phyloP scores from a whole-genome alignment of 2,329 filamentous ascomycete species.

The Aspergillus udagawae region DNA sequence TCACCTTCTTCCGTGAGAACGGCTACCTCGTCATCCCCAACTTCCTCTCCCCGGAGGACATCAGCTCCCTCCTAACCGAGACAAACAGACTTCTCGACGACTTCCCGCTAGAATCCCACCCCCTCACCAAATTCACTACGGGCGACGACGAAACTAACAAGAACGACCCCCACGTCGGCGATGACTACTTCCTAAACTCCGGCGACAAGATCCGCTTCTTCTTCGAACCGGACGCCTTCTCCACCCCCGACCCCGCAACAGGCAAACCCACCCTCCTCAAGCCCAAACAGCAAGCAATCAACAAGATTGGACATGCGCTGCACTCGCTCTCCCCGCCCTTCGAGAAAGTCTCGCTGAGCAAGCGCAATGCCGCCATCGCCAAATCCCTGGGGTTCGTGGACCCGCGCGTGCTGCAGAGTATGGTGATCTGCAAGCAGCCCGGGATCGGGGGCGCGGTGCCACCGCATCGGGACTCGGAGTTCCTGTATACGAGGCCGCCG shows the following conservation, averaged over 20 bases:
- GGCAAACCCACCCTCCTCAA: slow-evolving; percentile 61
- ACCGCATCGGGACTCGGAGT: slow-evolving; percentile 87
- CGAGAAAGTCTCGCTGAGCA: slow-evolving; percentile 45
- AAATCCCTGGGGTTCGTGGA: slow-evolving; percentile 68
- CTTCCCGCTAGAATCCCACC: slow-evolving; percentile 78
- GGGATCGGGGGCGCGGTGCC: slow-evolving; percentile 91
- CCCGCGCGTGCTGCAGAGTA: slow-evolving; percentile 79
- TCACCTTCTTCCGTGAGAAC: slow-evolving; percentile 70
- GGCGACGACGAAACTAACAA: slow-evolving; percentile 61
- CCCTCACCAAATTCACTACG: slow-evolving; percentile 90
- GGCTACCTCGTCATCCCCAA: slow-evolving; percentile 86
- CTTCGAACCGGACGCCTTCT: slow-evolving; percentile 91
- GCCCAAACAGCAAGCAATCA: slow-evolving; percentile 80
- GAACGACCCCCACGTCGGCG: slow-evolving; percentile 68
- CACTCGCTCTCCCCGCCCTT: slow-evolving; percentile 68
- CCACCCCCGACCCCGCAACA: slow-evolving; percentile 37
- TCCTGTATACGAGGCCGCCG: slow-evolving; percentile 84
- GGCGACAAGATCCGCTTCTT: slow-evolving; percentile 95
- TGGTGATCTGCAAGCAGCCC: slow-evolving; percentile 98
- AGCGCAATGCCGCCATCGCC: slow-evolving; percentile 61
- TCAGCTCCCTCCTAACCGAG: slow-evolving; percentile 66
- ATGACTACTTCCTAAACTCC: slow-evolving; percentile 87
- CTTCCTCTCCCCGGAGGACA: slow-evolving; percentile 64
- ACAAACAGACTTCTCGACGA: slow-evolving; percentile 68
- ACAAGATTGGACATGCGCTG: slow-evolving; percentile 80